Percentiles rank a stretch among this genome's conserved stretches.
phyloP scores from a whole-genome alignment of 2,329 filamentous ascomycete species.

The Penicillium expansum region DNA sequence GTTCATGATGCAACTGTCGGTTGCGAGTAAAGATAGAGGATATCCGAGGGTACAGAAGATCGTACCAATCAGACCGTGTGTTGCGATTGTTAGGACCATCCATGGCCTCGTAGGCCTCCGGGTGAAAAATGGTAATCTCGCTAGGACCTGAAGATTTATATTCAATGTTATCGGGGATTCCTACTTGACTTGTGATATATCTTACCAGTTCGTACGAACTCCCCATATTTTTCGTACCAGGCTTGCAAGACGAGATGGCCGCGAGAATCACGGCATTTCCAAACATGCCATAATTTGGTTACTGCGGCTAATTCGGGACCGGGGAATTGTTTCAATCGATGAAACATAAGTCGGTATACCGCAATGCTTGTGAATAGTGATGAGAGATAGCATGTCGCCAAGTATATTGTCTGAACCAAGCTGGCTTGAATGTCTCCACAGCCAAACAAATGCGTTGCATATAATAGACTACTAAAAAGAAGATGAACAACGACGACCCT shows the following conservation, averaged over 20 bases:
- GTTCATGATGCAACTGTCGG: constrained; percentile 1
- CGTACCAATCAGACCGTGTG: constrained; percentile 13
- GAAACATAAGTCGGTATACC: constrained; percentile 1
- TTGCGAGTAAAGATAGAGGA: constrained; percentile 13
- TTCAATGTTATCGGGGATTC: neutral
- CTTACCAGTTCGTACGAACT: constrained; percentile 2
- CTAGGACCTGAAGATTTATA: neutral
- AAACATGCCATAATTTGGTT: constrained; percentile 8
- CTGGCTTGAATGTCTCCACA: neutral
- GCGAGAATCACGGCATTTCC: constrained; percentile 5
- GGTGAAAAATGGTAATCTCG: constrained; percentile 11
- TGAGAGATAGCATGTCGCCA: neutral
- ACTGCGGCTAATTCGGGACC: neutral
- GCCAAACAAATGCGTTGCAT: neutral
- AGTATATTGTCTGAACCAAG: neutral
- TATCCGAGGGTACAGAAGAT: constrained; percentile 7
- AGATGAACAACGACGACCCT: neutral
- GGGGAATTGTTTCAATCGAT: constrained; percentile 4
- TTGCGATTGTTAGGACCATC: constrained; percentile 7
- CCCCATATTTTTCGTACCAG: neutral
- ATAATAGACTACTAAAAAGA: neutral
- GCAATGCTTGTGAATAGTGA: neutral
- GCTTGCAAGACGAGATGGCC: constrained; percentile 3
- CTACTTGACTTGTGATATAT: neutral
- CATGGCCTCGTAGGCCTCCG: constrained; percentile 10